Percentiles rank a stretch among this genome's conserved stretches.
phyloP scores from a whole-genome alignment of 805 yeast genomes.

The Yamadazyma sp. region DNA sequence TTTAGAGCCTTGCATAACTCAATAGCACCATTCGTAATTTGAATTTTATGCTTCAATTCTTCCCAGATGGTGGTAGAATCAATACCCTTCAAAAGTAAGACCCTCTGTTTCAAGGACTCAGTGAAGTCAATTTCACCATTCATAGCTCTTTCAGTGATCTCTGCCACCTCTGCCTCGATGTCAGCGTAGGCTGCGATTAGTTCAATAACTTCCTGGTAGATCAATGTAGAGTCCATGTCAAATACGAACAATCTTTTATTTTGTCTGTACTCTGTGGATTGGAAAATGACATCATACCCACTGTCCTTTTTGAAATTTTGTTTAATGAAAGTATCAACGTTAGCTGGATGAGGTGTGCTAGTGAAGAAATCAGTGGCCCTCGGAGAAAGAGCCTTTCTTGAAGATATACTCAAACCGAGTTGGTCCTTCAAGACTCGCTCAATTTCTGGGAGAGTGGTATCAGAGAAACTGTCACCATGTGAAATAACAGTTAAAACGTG shows the following conservation, averaged over 20 bases:
- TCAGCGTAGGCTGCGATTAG: conserved; percentile 91
- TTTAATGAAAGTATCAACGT: conserved; percentile 9
- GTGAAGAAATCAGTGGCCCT: conserved; percentile 24
- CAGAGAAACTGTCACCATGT: conserved; percentile 14
- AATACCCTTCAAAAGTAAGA: conserved; percentile 77
- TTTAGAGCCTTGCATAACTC: conserved; percentile 67
- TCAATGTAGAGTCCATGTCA: conserved; percentile 97
- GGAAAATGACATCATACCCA: conserved; percentile 36
- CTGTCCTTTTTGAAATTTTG: conserved; percentile 9
- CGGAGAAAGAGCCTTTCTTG: conserved; percentile 16
- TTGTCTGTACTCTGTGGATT: conserved; percentile 22
- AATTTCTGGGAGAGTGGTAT: conserved; percentile 3
- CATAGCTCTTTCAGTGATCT: conserved; percentile 92
- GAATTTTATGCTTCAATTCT: conserved; percentile 65
- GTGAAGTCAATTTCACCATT: conserved; percentile 93
- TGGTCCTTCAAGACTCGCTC: conserved; percentile 4
- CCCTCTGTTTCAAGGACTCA: conserved; percentile 76
- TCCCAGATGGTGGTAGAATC: conserved; percentile 73
- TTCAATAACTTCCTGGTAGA: conserved; percentile 95
- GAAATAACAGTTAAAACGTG: conserved; percentile 23
- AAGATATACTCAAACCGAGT: not conserved
- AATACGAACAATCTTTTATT: conserved; percentile 69
- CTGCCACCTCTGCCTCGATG: conserved; percentile 84
- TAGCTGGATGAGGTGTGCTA: conserved; percentile 7
- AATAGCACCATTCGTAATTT: conserved; percentile 81